A percentile compares a stretch with the other conserved stretches of the same genome.
phyloP scores from a whole-genome alignment of 768 basidiomycete genomes.

The Tephrocybe sp. region DNA sequence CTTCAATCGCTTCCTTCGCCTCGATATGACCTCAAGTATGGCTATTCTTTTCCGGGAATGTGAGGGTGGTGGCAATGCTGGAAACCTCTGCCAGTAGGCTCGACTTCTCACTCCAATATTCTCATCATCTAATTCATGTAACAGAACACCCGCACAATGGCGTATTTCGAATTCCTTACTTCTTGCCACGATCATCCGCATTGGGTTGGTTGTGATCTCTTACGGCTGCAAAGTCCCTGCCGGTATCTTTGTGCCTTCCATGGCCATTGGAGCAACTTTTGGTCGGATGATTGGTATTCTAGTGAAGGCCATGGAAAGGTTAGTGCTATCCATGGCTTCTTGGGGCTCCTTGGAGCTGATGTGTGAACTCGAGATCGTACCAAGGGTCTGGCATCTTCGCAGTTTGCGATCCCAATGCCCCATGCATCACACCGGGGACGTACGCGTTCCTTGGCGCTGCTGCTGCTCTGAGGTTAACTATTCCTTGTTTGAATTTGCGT shows the following conservation, averaged over 20 bases:
- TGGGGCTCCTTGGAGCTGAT: neutral
- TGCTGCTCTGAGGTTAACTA: slow-evolving; percentile 78
- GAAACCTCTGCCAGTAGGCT: slow-evolving; percentile 91
- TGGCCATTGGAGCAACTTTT: slow-evolving; percentile 98
- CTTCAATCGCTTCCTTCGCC: slow-evolving; percentile 90
- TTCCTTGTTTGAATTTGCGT: too few relatives aligned
- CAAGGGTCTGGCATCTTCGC: slow-evolving; percentile 86
- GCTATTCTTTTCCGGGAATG: slow-evolving; percentile 95
- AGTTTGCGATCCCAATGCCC: slow-evolving; percentile 86
- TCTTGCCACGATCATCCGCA: slow-evolving; percentile 88
- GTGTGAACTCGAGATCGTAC: slow-evolving; percentile 58
- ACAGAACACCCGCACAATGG: slow-evolving; percentile 89
- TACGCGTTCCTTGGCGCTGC: slow-evolving; percentile 98
- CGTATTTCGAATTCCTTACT: slow-evolving; percentile 90
- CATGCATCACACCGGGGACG: slow-evolving; percentile 97
- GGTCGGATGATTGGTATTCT: slow-evolving; percentile 97
- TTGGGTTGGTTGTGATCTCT: slow-evolving; percentile 82
- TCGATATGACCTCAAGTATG: slow-evolving; percentile 98
- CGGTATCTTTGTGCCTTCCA: slow-evolving; percentile 98
- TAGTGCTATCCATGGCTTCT: slow-evolving; percentile 18
- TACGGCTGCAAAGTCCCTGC: slow-evolving; percentile 97
- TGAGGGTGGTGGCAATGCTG: slow-evolving; percentile 87
- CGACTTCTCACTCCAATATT: neutral
- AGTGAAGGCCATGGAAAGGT: slow-evolving; percentile 91
- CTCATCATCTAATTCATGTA: neutral